Conservation (phyloP, 2,329 filamentous ascomycete species). For the Exophiala sp. region DNA sequence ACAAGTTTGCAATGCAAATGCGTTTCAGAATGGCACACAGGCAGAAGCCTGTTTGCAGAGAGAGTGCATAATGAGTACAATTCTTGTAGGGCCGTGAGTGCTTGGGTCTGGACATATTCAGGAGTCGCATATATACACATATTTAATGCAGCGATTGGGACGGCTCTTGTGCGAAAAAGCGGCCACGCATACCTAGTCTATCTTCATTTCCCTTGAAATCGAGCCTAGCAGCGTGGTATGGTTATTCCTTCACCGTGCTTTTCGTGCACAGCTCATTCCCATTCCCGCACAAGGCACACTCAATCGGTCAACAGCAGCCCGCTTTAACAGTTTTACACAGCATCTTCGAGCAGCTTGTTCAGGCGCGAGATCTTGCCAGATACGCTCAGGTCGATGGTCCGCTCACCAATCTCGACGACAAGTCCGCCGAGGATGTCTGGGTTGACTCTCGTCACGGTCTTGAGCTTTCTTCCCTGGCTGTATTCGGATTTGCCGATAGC, state of each 20-base stretch:
- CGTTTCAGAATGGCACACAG: too few relatives aligned
- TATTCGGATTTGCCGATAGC: constrained; percentile 87
- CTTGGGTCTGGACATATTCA: too few relatives aligned
- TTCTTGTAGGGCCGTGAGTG: too few relatives aligned
- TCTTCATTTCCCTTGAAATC: too few relatives aligned
- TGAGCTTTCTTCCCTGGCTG: constrained; percentile 93
- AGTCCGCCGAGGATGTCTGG: constrained; percentile 90
- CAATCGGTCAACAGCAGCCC: neutral
- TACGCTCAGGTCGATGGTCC: constrained; percentile 96
- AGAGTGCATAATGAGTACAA: too few relatives aligned
- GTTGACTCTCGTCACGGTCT: constrained; percentile 94
- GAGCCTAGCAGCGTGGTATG: too few relatives aligned
- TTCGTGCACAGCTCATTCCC: neutral
- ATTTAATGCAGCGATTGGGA: too few relatives aligned
- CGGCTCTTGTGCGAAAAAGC: too few relatives aligned
- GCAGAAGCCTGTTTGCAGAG: too few relatives aligned
- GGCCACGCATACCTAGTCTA: too few relatives aligned
- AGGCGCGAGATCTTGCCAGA: constrained; percentile 93
- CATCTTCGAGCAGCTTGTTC: constrained; percentile 98
- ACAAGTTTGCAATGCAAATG: too few relatives aligned
- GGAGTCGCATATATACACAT: too few relatives aligned
- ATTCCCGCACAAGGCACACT: neutral
- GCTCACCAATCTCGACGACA: constrained; percentile 93
- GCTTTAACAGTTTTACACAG: constrained; percentile 64
- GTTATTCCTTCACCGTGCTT: neutral